phyloP scores from a whole-genome alignment of 78 protist genomes.

The Dictyostelium intermedium region DNA sequence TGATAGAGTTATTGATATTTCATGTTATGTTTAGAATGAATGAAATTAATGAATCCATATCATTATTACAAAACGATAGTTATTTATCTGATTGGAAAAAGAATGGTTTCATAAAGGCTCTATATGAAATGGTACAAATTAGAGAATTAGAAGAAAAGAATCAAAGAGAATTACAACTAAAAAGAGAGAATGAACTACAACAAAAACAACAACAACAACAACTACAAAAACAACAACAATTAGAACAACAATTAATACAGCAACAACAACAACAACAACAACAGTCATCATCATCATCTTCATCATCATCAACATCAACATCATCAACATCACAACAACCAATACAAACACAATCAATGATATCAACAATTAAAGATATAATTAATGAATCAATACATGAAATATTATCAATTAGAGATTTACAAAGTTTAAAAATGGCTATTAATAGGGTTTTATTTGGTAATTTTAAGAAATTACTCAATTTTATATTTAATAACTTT shows the following conservation, averaged over 20 bases:
- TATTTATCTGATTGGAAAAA: slow-evolving; percentile 24
- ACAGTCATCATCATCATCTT: neutral
- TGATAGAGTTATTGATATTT: slow-evolving; percentile 37
- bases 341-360: neutral
- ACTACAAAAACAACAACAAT: slow-evolving; percentile 25
- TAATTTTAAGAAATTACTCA: neutral
- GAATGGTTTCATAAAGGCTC: slow-evolving; percentile 45
- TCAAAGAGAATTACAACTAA: slow-evolving; percentile 1
- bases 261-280: neutral
- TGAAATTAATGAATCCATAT: slow-evolving; percentile 26
- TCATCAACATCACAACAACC: neutral
- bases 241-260: neutral
- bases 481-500: neutral
- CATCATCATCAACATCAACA: neutral
- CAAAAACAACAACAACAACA: neutral
- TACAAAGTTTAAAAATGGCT: neutral
- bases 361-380: neutral
- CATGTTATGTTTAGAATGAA: slow-evolving; percentile 63
- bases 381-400: neutral
- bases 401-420: slow-evolving; percentile 11
- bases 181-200: neutral
- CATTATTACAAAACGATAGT: neutral
- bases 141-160: slow-evolving; percentile 32
- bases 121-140: slow-evolving; percentile 59
- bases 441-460: neutral